Percentiles rank a stretch among this genome's conserved stretches.
Conservation (phyloP, 257 asterid genomes). For the Solanum ossicruentum region DNA sequence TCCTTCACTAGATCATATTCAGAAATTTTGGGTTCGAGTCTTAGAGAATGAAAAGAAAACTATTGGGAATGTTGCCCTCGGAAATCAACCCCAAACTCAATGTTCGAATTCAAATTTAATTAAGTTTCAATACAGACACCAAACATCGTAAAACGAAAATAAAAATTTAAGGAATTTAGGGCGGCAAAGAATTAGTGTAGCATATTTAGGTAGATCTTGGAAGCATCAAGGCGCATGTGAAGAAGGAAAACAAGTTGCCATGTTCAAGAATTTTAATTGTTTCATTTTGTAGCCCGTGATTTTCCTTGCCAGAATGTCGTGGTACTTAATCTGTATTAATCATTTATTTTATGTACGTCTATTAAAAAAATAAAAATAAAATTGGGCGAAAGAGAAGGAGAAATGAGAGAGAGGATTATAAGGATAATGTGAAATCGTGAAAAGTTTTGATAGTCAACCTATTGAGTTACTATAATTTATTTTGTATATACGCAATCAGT, state of each 20-base stretch:
- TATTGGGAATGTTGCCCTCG: too few species aligned
- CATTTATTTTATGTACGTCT: not conserved
- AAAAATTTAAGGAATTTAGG: not conserved
- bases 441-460: too few species aligned
- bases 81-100: not conserved
- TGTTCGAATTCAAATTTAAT: not conserved
- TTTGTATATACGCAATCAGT: not conserved
- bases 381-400: not conserved
- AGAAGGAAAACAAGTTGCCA: not conserved
- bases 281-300: not conserved
- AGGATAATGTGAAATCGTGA: not conserved
- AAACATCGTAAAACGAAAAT: accelerated
- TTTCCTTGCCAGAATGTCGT: not conserved
- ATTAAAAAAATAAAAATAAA: not conserved
- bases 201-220: not conserved
- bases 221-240: not conserved
- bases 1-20: not conserved
- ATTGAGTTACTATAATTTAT: not conserved
- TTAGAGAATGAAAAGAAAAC: not conserved
- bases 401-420: not conserved
- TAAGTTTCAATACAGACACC: not conserved
- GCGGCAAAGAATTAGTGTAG: not conserved
- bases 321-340: not conserved
- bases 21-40: not conserved
- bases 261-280: not conserved